Evolutionary conservation across 2,329 filamentous ascomycete species (phyloP).

Genomic region (Neobulgaria alba): DNA sequence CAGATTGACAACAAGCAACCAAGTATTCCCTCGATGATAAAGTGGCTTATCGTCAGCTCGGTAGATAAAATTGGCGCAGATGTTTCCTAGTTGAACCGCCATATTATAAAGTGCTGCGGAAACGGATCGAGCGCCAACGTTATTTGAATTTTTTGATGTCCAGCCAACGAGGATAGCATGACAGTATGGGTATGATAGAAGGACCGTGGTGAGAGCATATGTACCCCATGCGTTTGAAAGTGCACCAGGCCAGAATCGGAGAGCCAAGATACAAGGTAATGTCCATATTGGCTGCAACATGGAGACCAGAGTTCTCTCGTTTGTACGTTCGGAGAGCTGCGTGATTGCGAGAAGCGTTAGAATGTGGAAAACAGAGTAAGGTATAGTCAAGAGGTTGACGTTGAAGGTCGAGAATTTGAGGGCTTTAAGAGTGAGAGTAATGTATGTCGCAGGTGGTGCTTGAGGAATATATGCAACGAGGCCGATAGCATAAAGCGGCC

Average conservation of each 20-base stretch:
- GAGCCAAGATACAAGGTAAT: slow-evolving; percentile 28
- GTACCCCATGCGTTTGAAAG: neutral
- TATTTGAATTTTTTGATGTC: slow-evolving; percentile 50
- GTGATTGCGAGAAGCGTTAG: slow-evolving; percentile 36
- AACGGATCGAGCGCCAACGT: slow-evolving; percentile 53
- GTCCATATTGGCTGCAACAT: slow-evolving; percentile 30
- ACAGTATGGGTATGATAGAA: neutral
- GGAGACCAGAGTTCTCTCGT: slow-evolving; percentile 29
- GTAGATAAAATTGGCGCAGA: slow-evolving; percentile 38
- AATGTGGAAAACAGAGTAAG: slow-evolving; percentile 35
- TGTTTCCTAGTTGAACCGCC: slow-evolving; percentile 33
- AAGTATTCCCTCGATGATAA: slow-evolving; percentile 48
- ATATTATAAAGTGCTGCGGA: slow-evolving; percentile 54
- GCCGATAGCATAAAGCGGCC: slow-evolving; percentile 37
- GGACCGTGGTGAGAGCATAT: neutral
- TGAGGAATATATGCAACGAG: slow-evolving; percentile 40
- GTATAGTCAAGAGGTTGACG: slow-evolving; percentile 36
- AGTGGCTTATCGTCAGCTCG: slow-evolving; percentile 43
- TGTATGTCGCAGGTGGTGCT: slow-evolving; percentile 38
- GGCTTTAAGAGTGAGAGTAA: slow-evolving; percentile 41
- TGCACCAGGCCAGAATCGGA: neutral
- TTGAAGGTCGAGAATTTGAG: slow-evolving; percentile 28
- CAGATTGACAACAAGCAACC: slow-evolving; percentile 42
- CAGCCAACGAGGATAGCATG: slow-evolving; percentile 31
- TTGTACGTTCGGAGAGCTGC: slow-evolving; percentile 34